Evolutionary conservation across 1,139 yeast species (phyloP).

Genomic region (Pichia kudriavzevii): DNA sequence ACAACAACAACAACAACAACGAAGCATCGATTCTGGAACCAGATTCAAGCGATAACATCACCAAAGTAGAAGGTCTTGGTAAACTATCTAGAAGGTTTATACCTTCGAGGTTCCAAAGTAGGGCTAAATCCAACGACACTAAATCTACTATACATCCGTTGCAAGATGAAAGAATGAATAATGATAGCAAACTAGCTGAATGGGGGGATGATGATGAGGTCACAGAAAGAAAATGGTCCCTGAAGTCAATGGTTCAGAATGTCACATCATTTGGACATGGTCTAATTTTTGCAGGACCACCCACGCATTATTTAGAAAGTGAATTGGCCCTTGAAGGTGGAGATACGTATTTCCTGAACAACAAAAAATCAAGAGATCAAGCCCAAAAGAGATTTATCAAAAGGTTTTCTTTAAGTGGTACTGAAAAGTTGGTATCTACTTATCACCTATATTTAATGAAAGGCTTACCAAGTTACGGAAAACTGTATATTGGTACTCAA

Average conservation of each 20-base stretch:
- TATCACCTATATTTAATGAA: conserved; percentile 67
- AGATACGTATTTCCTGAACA: conserved; percentile 42
- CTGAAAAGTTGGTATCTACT: conserved; percentile 52
- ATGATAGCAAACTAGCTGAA: conserved; percentile 3
- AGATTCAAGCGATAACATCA: no score
- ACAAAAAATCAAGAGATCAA: conserved; percentile 34
- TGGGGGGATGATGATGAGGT: no score
- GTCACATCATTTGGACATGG: conserved; percentile 23
- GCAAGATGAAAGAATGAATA: conserved; percentile 5
- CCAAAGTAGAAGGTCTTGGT: no score
- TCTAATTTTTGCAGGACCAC: conserved; percentile 18
- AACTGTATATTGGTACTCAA: conserved; percentile 60
- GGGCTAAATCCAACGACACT: no score
- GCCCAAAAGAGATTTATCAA: conserved; percentile 48
- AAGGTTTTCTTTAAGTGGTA: conserved; percentile 56
- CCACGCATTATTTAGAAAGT: conserved; percentile 53
- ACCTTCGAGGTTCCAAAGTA: conserved; percentile 1
- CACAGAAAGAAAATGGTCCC: conserved; percentile 22
- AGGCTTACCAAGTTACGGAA: conserved; percentile 75
- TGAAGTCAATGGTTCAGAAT: conserved; percentile 25
- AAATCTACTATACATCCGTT: not conserved
- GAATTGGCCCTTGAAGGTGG: conserved; percentile 31
- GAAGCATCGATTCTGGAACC: no score
- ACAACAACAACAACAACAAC: no score
- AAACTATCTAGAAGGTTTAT: conserved; percentile 1